phyloP scores from a whole-genome alignment of 495 filamentous ascomycete species.

The Halenospora varia region DNA sequence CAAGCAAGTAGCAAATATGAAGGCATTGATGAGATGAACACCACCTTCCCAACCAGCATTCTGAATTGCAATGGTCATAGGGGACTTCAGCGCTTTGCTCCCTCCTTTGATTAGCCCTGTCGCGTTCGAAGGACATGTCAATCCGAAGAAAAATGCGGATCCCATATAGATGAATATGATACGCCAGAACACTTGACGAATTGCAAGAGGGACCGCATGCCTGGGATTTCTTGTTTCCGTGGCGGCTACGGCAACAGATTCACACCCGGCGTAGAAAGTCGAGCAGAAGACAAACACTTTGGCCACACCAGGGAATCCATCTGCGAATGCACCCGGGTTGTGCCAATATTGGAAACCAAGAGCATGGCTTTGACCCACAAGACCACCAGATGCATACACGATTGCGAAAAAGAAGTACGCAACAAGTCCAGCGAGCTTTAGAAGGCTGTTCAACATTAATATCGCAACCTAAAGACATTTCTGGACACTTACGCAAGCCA shows the following conservation, averaged over 20 bases:
- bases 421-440: slow-evolving; percentile 69
- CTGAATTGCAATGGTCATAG: slow-evolving; percentile 51
- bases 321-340: slow-evolving; percentile 62
- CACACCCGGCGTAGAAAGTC: slow-evolving; percentile 38
- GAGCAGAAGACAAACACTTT: slow-evolving; percentile 71
- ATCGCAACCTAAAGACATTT: neutral
- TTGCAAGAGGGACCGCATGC: slow-evolving; percentile 60
- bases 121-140: slow-evolving; percentile 57
- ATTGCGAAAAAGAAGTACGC: slow-evolving; percentile 33
- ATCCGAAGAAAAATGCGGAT: slow-evolving; percentile 62
- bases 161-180: slow-evolving; percentile 67
- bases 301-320: slow-evolving; percentile 47
- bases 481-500: slow-evolving; percentile 18
- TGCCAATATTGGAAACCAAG: slow-evolving; percentile 64
- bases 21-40: slow-evolving; percentile 66
- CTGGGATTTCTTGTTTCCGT: slow-evolving; percentile 67
- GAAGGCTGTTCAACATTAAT: slow-evolving; percentile 50
- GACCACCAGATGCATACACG: slow-evolving; percentile 29
- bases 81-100: neutral
- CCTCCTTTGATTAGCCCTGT: slow-evolving; percentile 42
- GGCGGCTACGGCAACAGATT: slow-evolving; percentile 66
- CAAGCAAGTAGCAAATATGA: slow-evolving; percentile 66
- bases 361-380: slow-evolving; percentile 21
- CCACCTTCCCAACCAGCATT: slow-evolving; percentile 51
- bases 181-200: slow-evolving; percentile 63